Conservation (phyloP, 2,329 filamentous ascomycete genomes). For the Chaetomium globosum region DNA sequence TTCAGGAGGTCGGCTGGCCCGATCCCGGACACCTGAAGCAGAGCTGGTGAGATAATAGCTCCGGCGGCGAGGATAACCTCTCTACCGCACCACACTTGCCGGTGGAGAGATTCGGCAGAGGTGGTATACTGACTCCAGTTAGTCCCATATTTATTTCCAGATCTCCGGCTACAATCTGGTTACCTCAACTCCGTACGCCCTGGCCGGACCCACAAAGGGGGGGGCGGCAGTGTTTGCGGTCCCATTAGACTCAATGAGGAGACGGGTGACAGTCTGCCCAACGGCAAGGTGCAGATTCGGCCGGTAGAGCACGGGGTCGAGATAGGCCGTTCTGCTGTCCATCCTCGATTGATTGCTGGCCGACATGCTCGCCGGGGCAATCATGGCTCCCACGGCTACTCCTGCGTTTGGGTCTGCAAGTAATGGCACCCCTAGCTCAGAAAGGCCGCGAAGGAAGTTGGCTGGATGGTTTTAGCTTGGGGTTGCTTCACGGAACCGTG, state of each 20-base stretch:
- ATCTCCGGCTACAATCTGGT: not conserved
- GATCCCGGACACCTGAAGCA: constrained; percentile 56
- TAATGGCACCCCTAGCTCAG: constrained; percentile 44
- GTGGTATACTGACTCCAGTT: not conserved
- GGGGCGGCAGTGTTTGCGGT: constrained; percentile 26
- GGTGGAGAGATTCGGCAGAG: not conserved
- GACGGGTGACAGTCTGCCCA: constrained; percentile 45
- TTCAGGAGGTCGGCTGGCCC: constrained; percentile 49
- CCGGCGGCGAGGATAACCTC: constrained; percentile 57
- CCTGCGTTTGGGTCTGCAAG: constrained; percentile 46
- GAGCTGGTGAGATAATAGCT: constrained; percentile 53
- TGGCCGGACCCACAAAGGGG: not conserved
- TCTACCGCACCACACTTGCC: constrained; percentile 33
- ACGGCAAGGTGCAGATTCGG: constrained; percentile 47
- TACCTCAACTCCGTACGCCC: constrained; percentile 1
- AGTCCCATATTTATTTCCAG: not conserved
- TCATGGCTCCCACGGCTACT: constrained; percentile 42
- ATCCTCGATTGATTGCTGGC: constrained; percentile 46
- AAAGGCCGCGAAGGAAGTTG: constrained; percentile 45
- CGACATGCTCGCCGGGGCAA: constrained; percentile 46
- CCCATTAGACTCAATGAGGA: constrained; percentile 37
- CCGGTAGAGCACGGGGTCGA: constrained; percentile 43
- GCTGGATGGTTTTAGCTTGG: constrained; percentile 36
- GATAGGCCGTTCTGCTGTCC: constrained; percentile 48
- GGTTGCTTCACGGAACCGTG: not conserved